These are phyloP conservation scores for Fusarium oxysporum DNA, from an alignment of 2,329 filamentous ascomycete genomes.

Conservation along the genomic window DNA sequence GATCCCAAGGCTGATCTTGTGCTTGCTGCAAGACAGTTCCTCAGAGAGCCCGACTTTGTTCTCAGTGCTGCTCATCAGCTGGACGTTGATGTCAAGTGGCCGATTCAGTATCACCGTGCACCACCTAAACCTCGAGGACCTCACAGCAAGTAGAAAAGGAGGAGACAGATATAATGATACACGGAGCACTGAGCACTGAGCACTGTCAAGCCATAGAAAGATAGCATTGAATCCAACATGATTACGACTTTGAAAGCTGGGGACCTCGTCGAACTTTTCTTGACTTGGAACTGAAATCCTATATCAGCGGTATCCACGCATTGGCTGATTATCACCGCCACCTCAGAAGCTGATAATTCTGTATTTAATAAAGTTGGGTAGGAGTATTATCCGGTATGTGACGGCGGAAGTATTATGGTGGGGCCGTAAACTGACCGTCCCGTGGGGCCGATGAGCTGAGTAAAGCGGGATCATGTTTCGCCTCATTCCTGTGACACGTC, in stretches of 20 bases:
- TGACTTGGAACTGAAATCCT: not conserved
- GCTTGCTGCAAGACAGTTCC: slow-evolving; percentile 79
- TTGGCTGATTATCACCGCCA: not conserved
- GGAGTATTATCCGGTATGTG: not conserved
- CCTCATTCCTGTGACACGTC: slow-evolving; percentile 9
- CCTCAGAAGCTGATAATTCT: not conserved
- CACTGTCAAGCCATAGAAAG: slow-evolving; percentile 1
- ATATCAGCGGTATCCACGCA: not conserved
- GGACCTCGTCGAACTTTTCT: not conserved
- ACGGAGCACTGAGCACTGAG: slow-evolving; percentile 1
- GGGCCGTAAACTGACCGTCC: slow-evolving; percentile 1
- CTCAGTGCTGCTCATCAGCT: slow-evolving; percentile 79
- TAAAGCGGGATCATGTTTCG: slow-evolving; percentile 14
- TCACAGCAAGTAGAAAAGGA: not conserved
- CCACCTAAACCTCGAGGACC: slow-evolving; percentile 21
- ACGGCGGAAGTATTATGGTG: not conserved
- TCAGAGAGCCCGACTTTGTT: slow-evolving; percentile 84
- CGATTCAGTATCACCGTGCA: slow-evolving; percentile 69
- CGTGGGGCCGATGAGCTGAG: slow-evolving; percentile 21
- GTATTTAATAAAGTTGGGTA: not conserved
- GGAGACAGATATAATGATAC: not conserved
- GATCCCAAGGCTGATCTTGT: slow-evolving; percentile 73
- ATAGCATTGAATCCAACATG: not conserved
- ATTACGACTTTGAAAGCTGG: not conserved
- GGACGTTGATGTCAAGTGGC: slow-evolving; percentile 76